Evolutionary conservation across 1,139 yeast genomes (phyloP).

Genomic region (Candida sanyaensis): DNA sequence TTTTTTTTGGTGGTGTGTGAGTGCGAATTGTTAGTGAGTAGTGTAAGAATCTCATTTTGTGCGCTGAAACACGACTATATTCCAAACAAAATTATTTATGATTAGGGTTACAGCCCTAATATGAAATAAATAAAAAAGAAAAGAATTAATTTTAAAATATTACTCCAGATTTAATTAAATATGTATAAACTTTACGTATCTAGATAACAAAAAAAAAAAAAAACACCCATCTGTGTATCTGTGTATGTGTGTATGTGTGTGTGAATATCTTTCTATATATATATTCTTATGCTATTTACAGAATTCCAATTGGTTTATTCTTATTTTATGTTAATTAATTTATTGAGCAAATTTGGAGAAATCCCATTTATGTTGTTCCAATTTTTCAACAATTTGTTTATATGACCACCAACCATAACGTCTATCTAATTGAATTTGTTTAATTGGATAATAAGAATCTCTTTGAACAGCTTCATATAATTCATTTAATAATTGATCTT

Average conservation of each 20-base stretch:
- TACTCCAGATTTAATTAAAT: too few species aligned
- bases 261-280: not conserved
- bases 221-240: too few species aligned
- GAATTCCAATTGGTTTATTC: not conserved
- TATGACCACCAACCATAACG: constrained; percentile 40
- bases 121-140: too few species aligned
- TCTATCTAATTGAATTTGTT: constrained; percentile 15
- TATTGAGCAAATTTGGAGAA: constrained; percentile 27
- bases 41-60: not conserved
- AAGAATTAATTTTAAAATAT: too few species aligned
- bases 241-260: not conserved
- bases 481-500: constrained; percentile 56
- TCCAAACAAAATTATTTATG: not conserved
- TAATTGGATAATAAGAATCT: constrained; percentile 45
- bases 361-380: constrained; percentile 37
- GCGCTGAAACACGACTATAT: not conserved
- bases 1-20: too few species aligned
- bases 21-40: too few species aligned
- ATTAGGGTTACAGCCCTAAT: constrained; percentile 7
- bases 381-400: constrained; percentile 43
- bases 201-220: not conserved
- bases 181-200: too few species aligned
- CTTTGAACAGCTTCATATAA: constrained; percentile 56
- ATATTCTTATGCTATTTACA: constrained; percentile 8
- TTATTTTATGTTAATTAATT: not conserved